phyloP scores from a whole-genome alignment of 179 eudicot species.

The Camellia oleifera region DNA sequence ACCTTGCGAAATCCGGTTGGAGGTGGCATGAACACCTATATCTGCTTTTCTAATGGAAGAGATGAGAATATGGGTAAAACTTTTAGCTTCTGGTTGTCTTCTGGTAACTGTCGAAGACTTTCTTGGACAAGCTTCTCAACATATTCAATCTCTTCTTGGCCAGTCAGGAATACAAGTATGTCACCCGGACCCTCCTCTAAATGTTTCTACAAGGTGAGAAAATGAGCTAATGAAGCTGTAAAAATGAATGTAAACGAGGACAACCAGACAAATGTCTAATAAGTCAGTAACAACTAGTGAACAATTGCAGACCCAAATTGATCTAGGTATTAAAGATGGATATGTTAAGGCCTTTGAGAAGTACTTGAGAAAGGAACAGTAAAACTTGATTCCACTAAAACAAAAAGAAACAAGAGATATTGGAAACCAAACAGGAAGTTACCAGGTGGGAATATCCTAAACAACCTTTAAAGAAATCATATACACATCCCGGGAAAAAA shows the following conservation, averaged over 20 bases:
- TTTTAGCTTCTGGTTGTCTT: slow-evolving; percentile 49
- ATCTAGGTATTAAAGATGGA: neutral
- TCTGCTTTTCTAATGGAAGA: slow-evolving; percentile 95
- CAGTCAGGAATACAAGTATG: slow-evolving; percentile 94
- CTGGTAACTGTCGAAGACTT: slow-evolving; percentile 62
- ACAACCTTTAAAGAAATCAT: neutral
- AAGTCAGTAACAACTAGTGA: neutral
- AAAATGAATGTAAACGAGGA: neutral
- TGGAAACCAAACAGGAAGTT: slow-evolving; percentile 4
- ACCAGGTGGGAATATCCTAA: neutral
- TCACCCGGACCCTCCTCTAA: slow-evolving; percentile 86
- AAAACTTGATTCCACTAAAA: neutral
- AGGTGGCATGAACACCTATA: slow-evolving; percentile 81
- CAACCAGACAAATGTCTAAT: neutral
- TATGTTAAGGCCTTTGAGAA: neutral
- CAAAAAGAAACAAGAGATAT: neutral
- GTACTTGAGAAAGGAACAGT: neutral
- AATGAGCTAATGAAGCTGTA: slow-evolving; percentile 5
- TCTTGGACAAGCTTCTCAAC: slow-evolving; percentile 81
- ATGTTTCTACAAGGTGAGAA: slow-evolving; percentile 58
- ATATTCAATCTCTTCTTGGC: slow-evolving; percentile 98
- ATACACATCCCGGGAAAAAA: neutral
- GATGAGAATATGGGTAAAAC: slow-evolving; percentile 70
- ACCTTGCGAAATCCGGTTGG: slow-evolving; percentile 88
- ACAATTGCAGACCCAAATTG: slow-evolving; percentile 4